Base-by-base conservation (phyloP, 495 filamentous ascomycete genomes). In the Tuber aestivum region DNA sequence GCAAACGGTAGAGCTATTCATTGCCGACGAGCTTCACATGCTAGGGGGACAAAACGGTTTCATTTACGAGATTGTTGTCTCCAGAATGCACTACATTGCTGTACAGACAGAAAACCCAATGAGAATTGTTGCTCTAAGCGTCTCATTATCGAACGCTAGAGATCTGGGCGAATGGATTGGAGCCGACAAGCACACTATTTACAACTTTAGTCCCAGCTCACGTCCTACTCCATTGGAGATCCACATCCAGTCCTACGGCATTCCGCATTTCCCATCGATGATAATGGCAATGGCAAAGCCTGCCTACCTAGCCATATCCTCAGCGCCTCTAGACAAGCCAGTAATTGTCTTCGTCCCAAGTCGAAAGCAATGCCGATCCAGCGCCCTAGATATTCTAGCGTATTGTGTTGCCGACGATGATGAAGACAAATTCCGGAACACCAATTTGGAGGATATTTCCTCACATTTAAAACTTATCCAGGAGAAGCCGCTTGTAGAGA, bases 281-380 rank as follows among this genome's bases (percentile, higher is more conserved):
- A 98, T 99, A 96, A 89, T 98, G 72, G 94, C 96, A 16, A 99
- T 99, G 95, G 92, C 94, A 18, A 94, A 96, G 82, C 95, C 95
- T 44, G 89, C 92, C 21, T 98, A 97, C 76, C 87, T 93, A 73
- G 91, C 94, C 0, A 91, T 98, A 74, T 87, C 93, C 27, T 92
- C 94, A 82, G 86, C 94, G 75, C 96, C 96, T 12, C 85, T 92
- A 0, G 91, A 97, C 77, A 96, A 97, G 84, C 94, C 95, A 9
- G 91, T 94, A 21, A 86, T 99, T 71, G 86, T 97, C 35, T 99
- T 98, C 79, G 92, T 98, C 41, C 94, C 95, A 0, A 96, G 87
- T 80, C 90, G 95, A 75, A 99, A 97, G 85, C 96, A 98, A 84
- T 91, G 91, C 20, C 91, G 95, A 74, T 88, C 91, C 14, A 97